Base-by-base conservation (phyloP, 768 basidiomycete genomes). In the Lenzites betulinus region DNA sequence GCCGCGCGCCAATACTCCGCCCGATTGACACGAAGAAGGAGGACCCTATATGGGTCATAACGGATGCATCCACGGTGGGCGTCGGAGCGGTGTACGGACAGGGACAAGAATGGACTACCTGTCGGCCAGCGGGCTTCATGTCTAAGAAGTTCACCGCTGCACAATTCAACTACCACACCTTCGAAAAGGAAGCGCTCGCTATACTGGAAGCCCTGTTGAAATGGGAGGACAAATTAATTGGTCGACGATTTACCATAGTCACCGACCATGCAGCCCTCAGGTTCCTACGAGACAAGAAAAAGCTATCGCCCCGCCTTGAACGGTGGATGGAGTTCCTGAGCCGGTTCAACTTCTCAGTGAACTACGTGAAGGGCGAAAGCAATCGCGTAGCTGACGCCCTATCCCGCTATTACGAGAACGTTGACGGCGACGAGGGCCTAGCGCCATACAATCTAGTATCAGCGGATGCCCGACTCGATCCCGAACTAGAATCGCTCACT, bases 351-450 rank as follows among this genome's bases (percentile, higher is more conserved):
- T 67, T 60, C 38, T 62, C 70, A 16, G 70, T 73, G 3, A n/a
- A 28, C 9, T 69, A 73, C 59, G 67, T 71, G 0, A 59, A 67
- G 13, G 74, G 73, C 0, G 41, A 16, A 0, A 38, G 30, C 0
- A 75, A 75, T 33, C 70, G 64, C n/a, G 72, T 76, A 2, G 73
- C 70, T 0, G 72, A 76, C 51, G 62, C 58, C 13, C 36, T 76
- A 1, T 76, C 73, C 0, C 64, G 67, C 0, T 68, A 75, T 62
- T 77, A 72, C 42, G 8, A 15, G 2, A 5, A 60, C 15, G 57
- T 62, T 11, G 56, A 47, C 12, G 48, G 51, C 7, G 41, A 33
- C 1, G 48, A 55, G 1, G 54, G 18, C 15, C 52, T 59, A 72
- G 7, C 74, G 48, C 55, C 33, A 23, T 48, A n/a, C 12, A 67